Base-by-base conservation (phyloP, 1,284 basidiomycete genomes). In the Ceratobasidium sp. region DNA sequence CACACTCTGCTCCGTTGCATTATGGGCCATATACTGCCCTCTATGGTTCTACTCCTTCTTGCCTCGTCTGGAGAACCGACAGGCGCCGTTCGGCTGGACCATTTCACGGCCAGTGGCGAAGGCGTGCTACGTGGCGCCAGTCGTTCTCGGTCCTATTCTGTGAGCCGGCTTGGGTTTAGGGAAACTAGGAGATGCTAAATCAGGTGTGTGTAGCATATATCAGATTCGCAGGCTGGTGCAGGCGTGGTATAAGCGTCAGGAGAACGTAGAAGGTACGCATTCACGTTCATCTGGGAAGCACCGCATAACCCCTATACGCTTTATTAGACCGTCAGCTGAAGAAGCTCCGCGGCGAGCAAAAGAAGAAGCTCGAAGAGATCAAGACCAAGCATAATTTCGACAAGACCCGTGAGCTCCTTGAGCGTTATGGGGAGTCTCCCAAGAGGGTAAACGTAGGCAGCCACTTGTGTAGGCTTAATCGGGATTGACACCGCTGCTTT, bases 331-430 rank as follows among this genome's bases (percentile, higher is more conserved):
- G 90, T 80, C 90, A 91, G 14, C 85, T 99, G 19, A 90, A 91
- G 75, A 82, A 85, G 0, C 86, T 98, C 14, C 88, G 94, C 78
- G 91, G 91, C 80, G 87, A 93, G 80, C 95, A 97, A 79, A 90
- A 93, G 47, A 88, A 89, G 50, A 97, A 95, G 81, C 89, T 99
- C 36, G 97, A 98, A 78, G 97, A 98, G 80, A 94, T 99, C 79
- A 99, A 99, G 86, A 94, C 95, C 84, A 96, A 95, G 79, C 98
- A 96, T 0, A 97, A 97, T 79, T 99, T 94, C 83, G 96, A 99
- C 82, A 90, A 90, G 31, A 97, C 96, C 19, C 91, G 94, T 66
- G 93, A 92, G 79, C 87, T 99, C 60, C 86, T 99, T 17, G 96
- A 98, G 81, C 90, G 91, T 75, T 99, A 99, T 80, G 74, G 62